A percentile compares a stretch with the other conserved stretches of the same genome.
Conservation (phyloP, 192 early-diverging fungal species). For the Kickxella alabastrina region DNA sequence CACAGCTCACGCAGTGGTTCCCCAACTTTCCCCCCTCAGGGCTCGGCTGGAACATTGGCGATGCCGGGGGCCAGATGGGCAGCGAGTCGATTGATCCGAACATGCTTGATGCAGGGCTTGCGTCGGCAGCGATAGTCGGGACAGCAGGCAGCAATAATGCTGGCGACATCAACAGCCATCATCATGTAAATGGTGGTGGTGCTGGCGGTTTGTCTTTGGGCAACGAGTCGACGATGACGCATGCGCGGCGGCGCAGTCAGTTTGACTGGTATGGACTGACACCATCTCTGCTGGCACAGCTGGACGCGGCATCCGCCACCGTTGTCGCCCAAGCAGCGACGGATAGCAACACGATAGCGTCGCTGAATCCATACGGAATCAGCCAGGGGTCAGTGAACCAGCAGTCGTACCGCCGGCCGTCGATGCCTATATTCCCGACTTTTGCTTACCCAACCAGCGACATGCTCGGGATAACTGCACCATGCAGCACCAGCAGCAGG, state of each 20-base stretch:
- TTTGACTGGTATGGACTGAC: slow-evolving; percentile 52
- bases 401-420: slow-evolving; percentile 38
- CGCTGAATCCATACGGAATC: slow-evolving; percentile 24
- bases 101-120: slow-evolving; percentile 39
- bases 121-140: slow-evolving; percentile 12
- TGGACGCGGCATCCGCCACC: slow-evolving; percentile 25
- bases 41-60: slow-evolving; percentile 27
- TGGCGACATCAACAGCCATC: background rate
- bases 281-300: slow-evolving; percentile 37
- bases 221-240: slow-evolving; percentile 13
- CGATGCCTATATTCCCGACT: slow-evolving; percentile 47
- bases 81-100: slow-evolving; percentile 49
- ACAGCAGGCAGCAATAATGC: background rate
- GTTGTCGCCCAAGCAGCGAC: slow-evolving; percentile 11
- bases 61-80: slow-evolving; percentile 8
- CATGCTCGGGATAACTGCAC: slow-evolving; percentile 17
- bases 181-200: slow-evolving; percentile 1
- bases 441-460: slow-evolving; percentile 23
- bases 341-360: slow-evolving; percentile 9
- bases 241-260: slow-evolving; percentile 46
- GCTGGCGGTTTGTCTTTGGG: background rate
- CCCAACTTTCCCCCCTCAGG: slow-evolving; percentile 23
- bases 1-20: slow-evolving; percentile 50
- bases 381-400: slow-evolving; percentile 5
- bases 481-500: background rate